Percentiles rank a stretch among this genome's conserved stretches.
These are phyloP conservation scores for Chaetothyriales sp. DNA, from an alignment of 2,329 filamentous ascomycete species.

Conservation along the genomic window DNA sequence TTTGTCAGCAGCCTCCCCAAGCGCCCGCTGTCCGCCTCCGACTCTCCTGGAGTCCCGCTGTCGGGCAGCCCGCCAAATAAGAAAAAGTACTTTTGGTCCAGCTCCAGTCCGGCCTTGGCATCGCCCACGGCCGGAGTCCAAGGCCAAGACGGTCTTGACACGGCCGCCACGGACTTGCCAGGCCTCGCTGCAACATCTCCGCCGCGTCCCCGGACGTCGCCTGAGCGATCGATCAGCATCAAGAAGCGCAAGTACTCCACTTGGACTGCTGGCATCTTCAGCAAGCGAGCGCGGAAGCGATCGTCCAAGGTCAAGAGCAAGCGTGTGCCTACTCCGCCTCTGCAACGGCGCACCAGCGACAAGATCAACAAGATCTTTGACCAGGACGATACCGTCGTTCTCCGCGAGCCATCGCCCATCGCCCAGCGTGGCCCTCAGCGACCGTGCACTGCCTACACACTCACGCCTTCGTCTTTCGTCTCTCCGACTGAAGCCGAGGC, in stretches of 20 bases:
- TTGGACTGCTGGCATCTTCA: slow-evolving; percentile 41
- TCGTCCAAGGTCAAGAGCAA: slow-evolving; percentile 29
- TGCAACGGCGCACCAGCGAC: slow-evolving; percentile 27
- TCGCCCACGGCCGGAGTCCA: slow-evolving; percentile 21
- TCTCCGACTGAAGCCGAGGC: slow-evolving; percentile 35
- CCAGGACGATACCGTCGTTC: slow-evolving; percentile 35
- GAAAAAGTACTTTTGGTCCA: slow-evolving; percentile 21
- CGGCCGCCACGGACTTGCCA: slow-evolving; percentile 2
- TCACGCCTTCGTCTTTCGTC: background rate
- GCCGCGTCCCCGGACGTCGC: slow-evolving; percentile 19
- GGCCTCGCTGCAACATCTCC: slow-evolving; percentile 8
- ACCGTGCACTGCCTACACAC: background rate
- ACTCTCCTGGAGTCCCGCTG: slow-evolving; percentile 14
- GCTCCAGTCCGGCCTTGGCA: slow-evolving; percentile 21
- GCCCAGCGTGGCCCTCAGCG: slow-evolving; percentile 6
- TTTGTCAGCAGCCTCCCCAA: slow-evolving; percentile 20
- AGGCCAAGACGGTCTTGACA: slow-evolving; percentile 11
- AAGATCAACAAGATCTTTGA: slow-evolving; percentile 35
- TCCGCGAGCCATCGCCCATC: slow-evolving; percentile 27
- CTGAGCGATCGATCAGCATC: slow-evolving; percentile 24
- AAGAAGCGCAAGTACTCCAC: slow-evolving; percentile 61
- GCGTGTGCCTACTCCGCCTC: slow-evolving; percentile 31
- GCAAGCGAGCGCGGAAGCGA: slow-evolving; percentile 35
- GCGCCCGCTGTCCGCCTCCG: slow-evolving; percentile 29
- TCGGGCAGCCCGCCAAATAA: slow-evolving; percentile 17